Evolutionary conservation across 345 rosid genomes (phyloP), one percentile per base, ranked within the genome.

Genomic region (Diplotaxis tenuifolia): DNA sequence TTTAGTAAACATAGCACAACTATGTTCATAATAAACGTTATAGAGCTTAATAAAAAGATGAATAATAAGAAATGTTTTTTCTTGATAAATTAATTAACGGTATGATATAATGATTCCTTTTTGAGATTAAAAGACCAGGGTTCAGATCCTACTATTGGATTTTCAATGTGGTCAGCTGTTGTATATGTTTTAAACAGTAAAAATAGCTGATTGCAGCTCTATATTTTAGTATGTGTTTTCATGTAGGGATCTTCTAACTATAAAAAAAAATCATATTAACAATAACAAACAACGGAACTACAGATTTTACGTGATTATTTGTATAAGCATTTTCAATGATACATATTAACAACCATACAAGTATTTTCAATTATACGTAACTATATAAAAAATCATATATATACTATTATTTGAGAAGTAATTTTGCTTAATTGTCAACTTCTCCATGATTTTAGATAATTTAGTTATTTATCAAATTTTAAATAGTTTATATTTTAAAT

Each of bases 1-100:
- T 9, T 9, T 15, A 9, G 18, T 36, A 55, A 71, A 71, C 67
- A 29, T 60, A 20, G 9, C 61, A n/a, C 50, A 71, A 21, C 59
- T 6, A 29, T 31, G 23, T 28, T 59, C 36, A 57, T 27, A 15
- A 27, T 57, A n/a, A 11, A 7, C 25, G 19, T 11, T 27, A 57
- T 11, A n/a, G 18, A 27, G 27, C 20, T 23, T 23, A 2, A 14
- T 25, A 11, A 14, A 55, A 22, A 2, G 15, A 56, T 56, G 61
- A 25, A 56, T 12, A 55, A 55, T 4, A 5, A 53, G 58, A 21
- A 54, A 11, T 5, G n/a, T 4, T 6, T 55, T 12, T 55, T 11
- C 8, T 14, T 55, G 18, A 14, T 55, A 55, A 54, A 19, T 9
- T 9, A 19, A 20, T 9, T 52, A 3, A 16, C 21, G 3, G 11